Percentiles rank a stretch among this genome's conserved stretches.
These are phyloP conservation scores for Globisporangium alternatum DNA, from an alignment of 352 stramenopile species.

Conservation along the genomic window DNA sequence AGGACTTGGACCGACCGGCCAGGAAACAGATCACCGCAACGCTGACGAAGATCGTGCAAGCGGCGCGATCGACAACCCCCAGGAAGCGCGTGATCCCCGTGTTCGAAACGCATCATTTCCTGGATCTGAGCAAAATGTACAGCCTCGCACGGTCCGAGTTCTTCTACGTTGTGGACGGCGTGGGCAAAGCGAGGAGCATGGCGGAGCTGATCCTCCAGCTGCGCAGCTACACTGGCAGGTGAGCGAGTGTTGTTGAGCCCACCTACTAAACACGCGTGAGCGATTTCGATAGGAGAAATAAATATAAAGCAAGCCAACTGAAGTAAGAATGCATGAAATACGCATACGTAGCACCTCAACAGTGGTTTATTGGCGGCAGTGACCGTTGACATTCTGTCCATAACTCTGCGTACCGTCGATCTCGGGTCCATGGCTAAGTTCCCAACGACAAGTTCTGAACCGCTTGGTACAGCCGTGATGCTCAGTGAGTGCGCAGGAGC, in stretches of 20 bases:
- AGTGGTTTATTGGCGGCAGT: not conserved
- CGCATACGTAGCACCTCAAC: not conserved
- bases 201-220: conserved; percentile 42
- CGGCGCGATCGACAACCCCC: conserved; percentile 22
- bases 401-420: not conserved
- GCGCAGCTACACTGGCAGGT: conserved; percentile 13
- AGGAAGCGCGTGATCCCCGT: conserved; percentile 50
- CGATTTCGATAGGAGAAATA: not conserved
- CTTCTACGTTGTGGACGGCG: conserved; percentile 64
- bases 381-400: not conserved
- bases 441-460: too few species aligned
- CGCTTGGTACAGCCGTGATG: too few species aligned
- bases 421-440: too few species aligned
- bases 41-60: conserved; percentile 38
- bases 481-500: too few species aligned
- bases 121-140: conserved; percentile 77
- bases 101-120: conserved; percentile 50
- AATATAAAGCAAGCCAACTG: not conserved
- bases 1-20: conserved; percentile 28
- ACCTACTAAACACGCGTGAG: not conserved
- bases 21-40: conserved; percentile 34
- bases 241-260: not conserved
- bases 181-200: conserved; percentile 35
- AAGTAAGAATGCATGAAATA: not conserved
- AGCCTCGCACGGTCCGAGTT: conserved; percentile 60